Evolutionary conservation across 1,284 basidiomycete genomes (phyloP).

Genomic region (Phellinidium pouzarii): DNA sequence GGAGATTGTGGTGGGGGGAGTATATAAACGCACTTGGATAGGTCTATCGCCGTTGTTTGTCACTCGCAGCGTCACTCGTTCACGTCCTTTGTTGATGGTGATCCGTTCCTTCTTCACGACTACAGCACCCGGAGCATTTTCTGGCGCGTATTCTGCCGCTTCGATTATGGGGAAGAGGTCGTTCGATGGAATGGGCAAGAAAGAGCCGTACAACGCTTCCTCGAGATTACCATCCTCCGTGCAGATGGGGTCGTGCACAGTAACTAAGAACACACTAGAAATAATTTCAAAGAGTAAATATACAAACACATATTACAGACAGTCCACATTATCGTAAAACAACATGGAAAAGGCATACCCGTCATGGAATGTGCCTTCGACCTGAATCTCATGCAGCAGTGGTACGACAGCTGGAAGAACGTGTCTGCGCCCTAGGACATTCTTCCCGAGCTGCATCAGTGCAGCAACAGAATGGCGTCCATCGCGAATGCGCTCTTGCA

Average conservation of each 20-base stretch:
- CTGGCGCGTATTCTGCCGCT: slow-evolving; percentile 41
- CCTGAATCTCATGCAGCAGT: slow-evolving; percentile 77
- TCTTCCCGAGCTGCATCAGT: slow-evolving; percentile 90
- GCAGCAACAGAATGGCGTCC: slow-evolving; percentile 83
- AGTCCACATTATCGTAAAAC: no score
- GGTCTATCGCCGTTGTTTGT: slow-evolving; percentile 94
- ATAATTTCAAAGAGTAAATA: slow-evolving; percentile 11
- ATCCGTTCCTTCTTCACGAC: slow-evolving; percentile 66
- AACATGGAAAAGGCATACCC: slow-evolving; percentile 43
- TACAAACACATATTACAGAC: no score
- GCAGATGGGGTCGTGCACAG: slow-evolving; percentile 91
- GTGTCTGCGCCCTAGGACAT: slow-evolving; percentile 81
- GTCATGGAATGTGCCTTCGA: slow-evolving; percentile 86
- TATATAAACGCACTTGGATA: slow-evolving; percentile 48
- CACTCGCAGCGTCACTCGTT: slow-evolving; percentile 69
- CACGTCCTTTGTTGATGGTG: slow-evolving; percentile 66
- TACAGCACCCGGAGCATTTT: slow-evolving; percentile 67
- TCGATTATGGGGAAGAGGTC: slow-evolving; percentile 57
- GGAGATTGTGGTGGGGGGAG: no score
- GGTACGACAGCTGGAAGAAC: slow-evolving; percentile 75
- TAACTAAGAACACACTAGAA: slow-evolving; percentile 83
- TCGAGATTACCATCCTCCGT: slow-evolving; percentile 73
- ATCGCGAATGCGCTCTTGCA: slow-evolving; percentile 96
- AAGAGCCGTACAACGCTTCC: slow-evolving; percentile 88
- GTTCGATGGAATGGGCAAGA: slow-evolving; percentile 74